phyloP scores from a whole-genome alignment of 306 rosid species.

The Bauhinia variegata region DNA sequence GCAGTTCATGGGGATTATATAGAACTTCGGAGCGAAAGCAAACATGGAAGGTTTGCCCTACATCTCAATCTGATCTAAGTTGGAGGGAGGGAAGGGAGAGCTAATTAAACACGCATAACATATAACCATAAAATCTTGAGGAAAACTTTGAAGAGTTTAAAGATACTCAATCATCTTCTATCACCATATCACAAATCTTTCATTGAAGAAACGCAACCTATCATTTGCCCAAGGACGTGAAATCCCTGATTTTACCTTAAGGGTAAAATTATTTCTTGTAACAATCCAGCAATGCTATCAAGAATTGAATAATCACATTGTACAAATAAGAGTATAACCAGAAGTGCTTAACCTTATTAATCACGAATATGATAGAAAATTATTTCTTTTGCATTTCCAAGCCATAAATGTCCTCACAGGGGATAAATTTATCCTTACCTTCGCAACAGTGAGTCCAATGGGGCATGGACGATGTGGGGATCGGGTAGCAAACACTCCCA shows the following conservation, averaged over 20 bases:
- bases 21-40: too few relatives aligned
- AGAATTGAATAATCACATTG: conserved; percentile 15
- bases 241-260: conserved; percentile 7
- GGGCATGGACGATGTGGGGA: conserved; percentile 98
- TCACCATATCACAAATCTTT: not conserved
- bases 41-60: too few relatives aligned
- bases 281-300: conserved; percentile 12
- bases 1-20: too few relatives aligned
- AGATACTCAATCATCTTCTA: not conserved
- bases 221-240: not conserved
- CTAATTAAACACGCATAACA: too few relatives aligned
- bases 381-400: not conserved
- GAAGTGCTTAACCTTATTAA: not conserved
- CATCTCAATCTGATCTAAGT: too few relatives aligned
- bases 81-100: too few relatives aligned
- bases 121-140: too few relatives aligned
- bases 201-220: not conserved
- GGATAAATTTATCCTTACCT: conserved; percentile 51
- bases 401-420: conserved; percentile 11
- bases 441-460: conserved; percentile 92
- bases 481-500: conserved; percentile 92
- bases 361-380: conserved; percentile 3
- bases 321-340: conserved; percentile 1
- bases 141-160: not conserved
- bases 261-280: not conserved